A percentile compares a stretch with the other conserved stretches of the same genome.
These are phyloP conservation scores for Raffaelea deltoideospora DNA, from an alignment of 2,329 filamentous ascomycete genomes.

Conservation along the genomic window DNA sequence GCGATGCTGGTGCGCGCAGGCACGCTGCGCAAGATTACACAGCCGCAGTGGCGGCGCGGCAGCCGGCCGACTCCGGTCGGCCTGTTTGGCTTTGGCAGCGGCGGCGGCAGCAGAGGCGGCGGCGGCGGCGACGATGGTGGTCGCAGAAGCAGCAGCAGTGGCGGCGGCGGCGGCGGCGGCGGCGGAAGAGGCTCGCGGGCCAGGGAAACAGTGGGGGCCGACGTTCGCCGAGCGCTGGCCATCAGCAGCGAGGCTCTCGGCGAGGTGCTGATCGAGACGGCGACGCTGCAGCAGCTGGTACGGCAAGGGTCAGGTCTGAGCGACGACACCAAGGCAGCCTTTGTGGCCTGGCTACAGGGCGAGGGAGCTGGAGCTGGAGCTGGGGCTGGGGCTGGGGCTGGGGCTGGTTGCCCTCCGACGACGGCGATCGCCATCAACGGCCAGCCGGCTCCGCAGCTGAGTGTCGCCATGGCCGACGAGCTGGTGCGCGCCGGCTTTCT, in stretches of 20 bases:
- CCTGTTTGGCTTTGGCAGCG: too few relatives aligned
- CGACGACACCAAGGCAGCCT: slow-evolving; percentile 30
- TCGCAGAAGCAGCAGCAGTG: not conserved
- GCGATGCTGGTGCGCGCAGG: slow-evolving; percentile 43
- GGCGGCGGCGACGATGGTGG: not conserved
- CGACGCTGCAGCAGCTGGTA: slow-evolving; percentile 38
- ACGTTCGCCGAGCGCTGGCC: slow-evolving; percentile 25
- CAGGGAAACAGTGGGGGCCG: too few relatives aligned
- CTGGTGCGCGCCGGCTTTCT: slow-evolving; percentile 55
- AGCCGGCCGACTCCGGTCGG: slow-evolving; percentile 38
- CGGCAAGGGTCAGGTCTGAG: slow-evolving; percentile 19
- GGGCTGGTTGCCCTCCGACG: too few relatives aligned
- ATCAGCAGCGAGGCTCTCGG: slow-evolving; percentile 15
- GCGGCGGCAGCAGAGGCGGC: slow-evolving; percentile 25
- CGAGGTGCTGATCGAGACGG: slow-evolving; percentile 46
- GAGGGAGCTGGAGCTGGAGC: slow-evolving; percentile 23
- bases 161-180: slow-evolving; percentile 21
- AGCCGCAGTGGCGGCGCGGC: slow-evolving; percentile 36
- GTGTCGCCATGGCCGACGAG: slow-evolving; percentile 31
- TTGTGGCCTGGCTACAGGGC: slow-evolving; percentile 32
- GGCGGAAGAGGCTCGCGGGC: slow-evolving; percentile 25
- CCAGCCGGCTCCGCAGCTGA: slow-evolving; percentile 16
- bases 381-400: too few relatives aligned
- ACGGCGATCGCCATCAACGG: slow-evolving; percentile 7
- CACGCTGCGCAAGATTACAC: slow-evolving; percentile 40